phyloP scores from a whole-genome alignment of 805 yeast genomes.

The Wickerhamomyces chaumierensis region DNA sequence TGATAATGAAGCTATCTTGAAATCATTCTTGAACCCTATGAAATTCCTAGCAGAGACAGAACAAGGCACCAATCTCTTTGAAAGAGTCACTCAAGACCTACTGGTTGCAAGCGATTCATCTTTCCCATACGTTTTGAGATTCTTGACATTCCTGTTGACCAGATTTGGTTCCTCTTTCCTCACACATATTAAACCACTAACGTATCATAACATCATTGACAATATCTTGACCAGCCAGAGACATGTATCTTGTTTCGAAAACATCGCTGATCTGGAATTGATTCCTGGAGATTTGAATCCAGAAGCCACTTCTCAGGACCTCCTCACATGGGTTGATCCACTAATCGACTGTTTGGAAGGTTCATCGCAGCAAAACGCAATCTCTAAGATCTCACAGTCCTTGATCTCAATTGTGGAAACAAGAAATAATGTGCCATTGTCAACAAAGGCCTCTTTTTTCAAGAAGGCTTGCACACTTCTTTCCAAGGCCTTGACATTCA shows the following conservation, averaged over 20 bases:
- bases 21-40: constrained; percentile 17
- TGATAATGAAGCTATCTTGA: constrained; percentile 24
- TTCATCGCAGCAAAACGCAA: constrained; percentile 41
- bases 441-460: constrained; percentile 25
- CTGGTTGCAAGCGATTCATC: constrained; percentile 37
- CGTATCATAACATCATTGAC: constrained; percentile 46
- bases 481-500: constrained; percentile 6
- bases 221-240: constrained; percentile 45
- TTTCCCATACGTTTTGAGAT: constrained; percentile 38
- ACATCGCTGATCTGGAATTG: constrained; percentile 16
- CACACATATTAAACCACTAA: constrained; percentile 41
- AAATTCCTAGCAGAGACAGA: constrained; percentile 11
- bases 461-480: constrained; percentile 16
- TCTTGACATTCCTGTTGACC: constrained; percentile 32
- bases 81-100: constrained; percentile 41
- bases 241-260: constrained; percentile 27
- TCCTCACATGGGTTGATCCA: constrained; percentile 44
- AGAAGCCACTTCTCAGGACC: constrained; percentile 27
- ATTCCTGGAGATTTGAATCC: constrained; percentile 21
- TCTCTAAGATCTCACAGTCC: constrained; percentile 38
- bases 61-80: constrained; percentile 17
- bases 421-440: constrained; percentile 22
- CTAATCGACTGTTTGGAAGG: constrained; percentile 32
- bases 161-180: constrained; percentile 39
- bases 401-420: constrained; percentile 30